Conservation (phyloP, 257 asterid genomes). For the Dorcoceras hygrometricum region DNA sequence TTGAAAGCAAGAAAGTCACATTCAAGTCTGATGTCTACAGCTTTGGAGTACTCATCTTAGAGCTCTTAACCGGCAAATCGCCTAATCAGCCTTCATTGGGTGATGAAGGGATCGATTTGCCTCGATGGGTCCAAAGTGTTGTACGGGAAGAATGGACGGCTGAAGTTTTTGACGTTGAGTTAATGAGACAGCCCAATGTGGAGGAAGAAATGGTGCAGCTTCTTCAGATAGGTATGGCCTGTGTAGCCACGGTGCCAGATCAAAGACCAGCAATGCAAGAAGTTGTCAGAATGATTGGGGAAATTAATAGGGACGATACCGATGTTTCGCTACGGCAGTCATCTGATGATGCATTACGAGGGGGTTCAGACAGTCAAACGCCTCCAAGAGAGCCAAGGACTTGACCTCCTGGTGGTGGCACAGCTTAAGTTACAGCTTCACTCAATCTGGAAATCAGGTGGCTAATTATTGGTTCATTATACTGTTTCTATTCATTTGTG, state of each 20-base stretch:
- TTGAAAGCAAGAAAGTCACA: conserved; percentile 76
- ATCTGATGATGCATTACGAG: conserved; percentile 69
- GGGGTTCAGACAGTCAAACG: conserved; percentile 79
- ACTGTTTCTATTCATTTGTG: conserved; percentile 33
- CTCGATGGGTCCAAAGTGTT: conserved; percentile 97
- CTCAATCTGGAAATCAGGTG: neutral
- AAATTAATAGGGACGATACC: conserved; percentile 63
- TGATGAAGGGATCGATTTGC: conserved; percentile 90
- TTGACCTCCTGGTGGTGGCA: conserved; percentile 56
- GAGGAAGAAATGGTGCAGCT: conserved; percentile 99
- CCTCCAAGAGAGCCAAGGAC: conserved; percentile 67
- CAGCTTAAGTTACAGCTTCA: conserved; percentile 39
- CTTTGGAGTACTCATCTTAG: conserved; percentile 73
- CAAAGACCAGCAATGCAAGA: conserved; percentile 77
- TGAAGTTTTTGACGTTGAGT: conserved; percentile 89
- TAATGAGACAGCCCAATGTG: conserved; percentile 84
- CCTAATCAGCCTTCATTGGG: conserved; percentile 94
- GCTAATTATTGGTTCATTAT: neutral
- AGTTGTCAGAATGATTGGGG: conserved; percentile 83
- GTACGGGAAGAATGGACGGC: conserved; percentile 99
- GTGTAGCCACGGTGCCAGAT: conserved; percentile 76
- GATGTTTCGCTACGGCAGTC: conserved; percentile 72
- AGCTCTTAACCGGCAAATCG: conserved; percentile 87
- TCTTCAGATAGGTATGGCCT: conserved; percentile 93
- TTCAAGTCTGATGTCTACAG: conserved; percentile 87